These are phyloP conservation scores for Datura wrightii DNA, from an alignment of 257 asterid species.

Conservation along the genomic window DNA sequence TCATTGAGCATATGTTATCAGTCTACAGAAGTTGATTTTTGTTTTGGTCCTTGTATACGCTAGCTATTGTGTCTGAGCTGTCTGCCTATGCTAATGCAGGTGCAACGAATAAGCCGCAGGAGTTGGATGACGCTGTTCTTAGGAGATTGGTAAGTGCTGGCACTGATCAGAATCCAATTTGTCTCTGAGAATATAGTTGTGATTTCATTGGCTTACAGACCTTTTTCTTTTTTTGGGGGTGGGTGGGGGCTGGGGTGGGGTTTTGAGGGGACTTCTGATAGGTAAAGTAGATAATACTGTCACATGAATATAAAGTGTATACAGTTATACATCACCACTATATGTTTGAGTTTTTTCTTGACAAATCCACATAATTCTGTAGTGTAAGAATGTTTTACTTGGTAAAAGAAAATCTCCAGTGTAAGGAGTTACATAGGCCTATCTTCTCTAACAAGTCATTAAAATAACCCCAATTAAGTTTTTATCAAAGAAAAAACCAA, in stretches of 20 bases:
- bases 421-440: background rate
- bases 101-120: conserved; percentile 99
- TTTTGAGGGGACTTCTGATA: background rate
- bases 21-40: background rate
- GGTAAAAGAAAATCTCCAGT: background rate
- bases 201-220: background rate
- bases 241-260: too few species aligned
- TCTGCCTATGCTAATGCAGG: conserved; percentile 62
- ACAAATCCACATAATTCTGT: background rate
- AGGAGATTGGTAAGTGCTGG: conserved; percentile 89
- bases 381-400: background rate
- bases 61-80: conserved; percentile 15
- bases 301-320: background rate
- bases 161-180: conserved; percentile 22
- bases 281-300: background rate
- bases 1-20: background rate
- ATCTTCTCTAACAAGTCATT: background rate
- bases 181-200: background rate
- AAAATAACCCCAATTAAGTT: background rate
- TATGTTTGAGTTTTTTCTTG: conserved; percentile 15
- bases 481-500: background rate
- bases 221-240: background rate
- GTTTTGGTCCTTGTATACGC: conserved; percentile 7
- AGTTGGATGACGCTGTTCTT: conserved; percentile 97
- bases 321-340: background rate